These are phyloP conservation scores for Leucaena leucocephala DNA, from an alignment of 306 rosid species.

Conservation along the genomic window DNA sequence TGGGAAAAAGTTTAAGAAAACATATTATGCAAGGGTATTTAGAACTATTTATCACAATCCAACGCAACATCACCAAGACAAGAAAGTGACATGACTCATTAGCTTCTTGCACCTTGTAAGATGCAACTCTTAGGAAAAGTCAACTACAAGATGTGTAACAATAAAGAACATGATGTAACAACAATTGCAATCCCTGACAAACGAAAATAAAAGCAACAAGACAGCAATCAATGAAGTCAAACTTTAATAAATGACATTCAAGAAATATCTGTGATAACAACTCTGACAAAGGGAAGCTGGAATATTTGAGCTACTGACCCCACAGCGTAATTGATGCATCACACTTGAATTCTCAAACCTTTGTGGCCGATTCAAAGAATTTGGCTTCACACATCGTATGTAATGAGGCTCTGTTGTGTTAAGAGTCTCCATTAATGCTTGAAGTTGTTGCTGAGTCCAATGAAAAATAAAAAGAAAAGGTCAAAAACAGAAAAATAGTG, in stretches of 20 bases:
- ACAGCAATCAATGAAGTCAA: not conserved
- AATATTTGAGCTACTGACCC: slow-evolving; percentile 66
- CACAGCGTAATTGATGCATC: slow-evolving; percentile 87
- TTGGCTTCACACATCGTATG: slow-evolving; percentile 1
- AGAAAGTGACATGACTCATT: not conserved
- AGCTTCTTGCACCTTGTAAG: not conserved
- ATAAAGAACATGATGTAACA: not conserved
- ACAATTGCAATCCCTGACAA: not conserved
- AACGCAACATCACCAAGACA: not conserved
- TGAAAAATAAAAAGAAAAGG: not conserved
- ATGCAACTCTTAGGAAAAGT: not conserved
- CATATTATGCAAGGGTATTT: too few species aligned
- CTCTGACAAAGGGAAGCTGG: slow-evolving; percentile 32
- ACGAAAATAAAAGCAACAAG: not conserved
- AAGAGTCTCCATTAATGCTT: slow-evolving; percentile 20
- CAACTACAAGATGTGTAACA: too few species aligned
- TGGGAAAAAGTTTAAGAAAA: too few species aligned
- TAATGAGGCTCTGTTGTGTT: too few species aligned
- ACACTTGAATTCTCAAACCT: slow-evolving; percentile 84
- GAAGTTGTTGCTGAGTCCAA: slow-evolving; percentile 85
- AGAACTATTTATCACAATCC: too few species aligned
- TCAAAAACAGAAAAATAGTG: slow-evolving; percentile 35
- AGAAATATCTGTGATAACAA: slow-evolving; percentile 27
- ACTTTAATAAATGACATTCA: slow-evolving; percentile 26
- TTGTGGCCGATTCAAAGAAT: slow-evolving; percentile 82